Conservation (phyloP, 441 rosid species). For the Erodium moschatum region DNA sequence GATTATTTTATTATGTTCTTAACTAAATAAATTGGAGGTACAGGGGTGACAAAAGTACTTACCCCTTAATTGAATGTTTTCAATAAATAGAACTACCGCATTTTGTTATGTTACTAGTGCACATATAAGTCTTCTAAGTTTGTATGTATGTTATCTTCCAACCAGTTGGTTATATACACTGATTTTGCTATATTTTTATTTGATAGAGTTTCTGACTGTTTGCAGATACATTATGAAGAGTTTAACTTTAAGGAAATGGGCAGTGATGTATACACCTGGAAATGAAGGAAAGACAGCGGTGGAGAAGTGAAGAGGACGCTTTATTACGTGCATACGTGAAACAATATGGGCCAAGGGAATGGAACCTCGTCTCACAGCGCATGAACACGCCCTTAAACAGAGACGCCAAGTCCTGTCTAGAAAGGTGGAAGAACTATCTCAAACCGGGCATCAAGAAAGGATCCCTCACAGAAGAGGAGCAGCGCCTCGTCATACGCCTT, state of each 20-base stretch:
- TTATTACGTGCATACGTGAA: slow-evolving; percentile 79
- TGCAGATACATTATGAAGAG: slow-evolving; percentile 56
- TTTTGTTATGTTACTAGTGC: not conserved
- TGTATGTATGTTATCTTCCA: not conserved
- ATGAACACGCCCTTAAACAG: slow-evolving; percentile 81
- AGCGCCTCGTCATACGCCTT: slow-evolving; percentile 70
- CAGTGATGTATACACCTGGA: slow-evolving; percentile 48
- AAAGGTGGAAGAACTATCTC: slow-evolving; percentile 93
- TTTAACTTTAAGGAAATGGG: slow-evolving; percentile 41
- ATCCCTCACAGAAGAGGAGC: slow-evolving; percentile 87
- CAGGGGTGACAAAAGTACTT: no score
- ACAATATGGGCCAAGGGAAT: slow-evolving; percentile 91
- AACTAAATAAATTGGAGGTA: no score
- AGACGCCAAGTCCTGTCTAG: slow-evolving; percentile 90
- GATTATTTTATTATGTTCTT: no score
- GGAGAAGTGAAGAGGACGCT: slow-evolving; percentile 97
- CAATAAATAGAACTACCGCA: not conserved
- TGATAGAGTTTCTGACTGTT: not conserved
- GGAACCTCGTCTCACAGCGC: slow-evolving; percentile 95
- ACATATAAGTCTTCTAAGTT: not conserved
- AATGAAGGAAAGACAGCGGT: slow-evolving; percentile 99
- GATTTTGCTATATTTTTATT: not conserved
- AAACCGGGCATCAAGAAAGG: slow-evolving; percentile 98
- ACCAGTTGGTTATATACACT: not conserved
- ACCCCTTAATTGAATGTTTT: no score